A percentile compares a stretch with the other conserved stretches of the same genome.
These are phyloP conservation scores for Prunus fruticosa DNA, from an alignment of 306 rosid genomes.

Conservation along the genomic window DNA sequence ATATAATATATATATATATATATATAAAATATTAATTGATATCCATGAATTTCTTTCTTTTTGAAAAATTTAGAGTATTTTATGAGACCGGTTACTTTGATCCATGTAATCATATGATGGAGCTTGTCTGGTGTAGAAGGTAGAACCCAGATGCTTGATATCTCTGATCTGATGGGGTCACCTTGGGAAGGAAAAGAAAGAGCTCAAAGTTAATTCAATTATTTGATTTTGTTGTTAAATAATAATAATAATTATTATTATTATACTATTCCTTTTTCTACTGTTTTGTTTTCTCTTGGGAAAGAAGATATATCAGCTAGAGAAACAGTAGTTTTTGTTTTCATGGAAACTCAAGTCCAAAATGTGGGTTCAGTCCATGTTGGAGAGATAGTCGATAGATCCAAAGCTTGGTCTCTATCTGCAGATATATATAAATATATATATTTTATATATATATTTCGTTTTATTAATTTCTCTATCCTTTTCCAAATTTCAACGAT, in stretches of 20 bases:
- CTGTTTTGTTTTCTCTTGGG: constrained; percentile 15
- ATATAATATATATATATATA: neutral
- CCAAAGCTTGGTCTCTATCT: constrained; percentile 31
- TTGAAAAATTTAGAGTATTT: neutral
- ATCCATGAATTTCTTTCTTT: neutral
- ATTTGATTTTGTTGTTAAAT: neutral
- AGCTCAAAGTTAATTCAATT: neutral
- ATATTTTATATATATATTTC: neutral
- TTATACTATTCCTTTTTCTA: neutral
- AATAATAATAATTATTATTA: neutral
- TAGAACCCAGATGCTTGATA: constrained; percentile 27
- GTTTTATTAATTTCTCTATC: neutral
- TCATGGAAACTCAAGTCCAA: constrained; percentile 20
- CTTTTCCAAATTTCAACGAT: constrained; percentile 19
- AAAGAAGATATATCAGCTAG: constrained; percentile 2
- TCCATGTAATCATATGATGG: constrained; percentile 14
- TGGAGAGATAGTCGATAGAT: constrained; percentile 32
- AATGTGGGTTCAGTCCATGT: constrained; percentile 21
- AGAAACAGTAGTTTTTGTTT: constrained; percentile 8
- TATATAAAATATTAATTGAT: constrained; percentile 2
- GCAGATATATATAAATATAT: constrained; percentile 6
- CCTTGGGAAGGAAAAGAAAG: constrained; percentile 41
- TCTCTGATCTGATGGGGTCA: constrained; percentile 17
- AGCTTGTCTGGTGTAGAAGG: constrained; percentile 14
- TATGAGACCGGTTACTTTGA: neutral